Evolutionary conservation across 208 protist species (phyloP), one percentile per base, ranked within the genome.

Genomic region (Leishmania turanica): DNA sequence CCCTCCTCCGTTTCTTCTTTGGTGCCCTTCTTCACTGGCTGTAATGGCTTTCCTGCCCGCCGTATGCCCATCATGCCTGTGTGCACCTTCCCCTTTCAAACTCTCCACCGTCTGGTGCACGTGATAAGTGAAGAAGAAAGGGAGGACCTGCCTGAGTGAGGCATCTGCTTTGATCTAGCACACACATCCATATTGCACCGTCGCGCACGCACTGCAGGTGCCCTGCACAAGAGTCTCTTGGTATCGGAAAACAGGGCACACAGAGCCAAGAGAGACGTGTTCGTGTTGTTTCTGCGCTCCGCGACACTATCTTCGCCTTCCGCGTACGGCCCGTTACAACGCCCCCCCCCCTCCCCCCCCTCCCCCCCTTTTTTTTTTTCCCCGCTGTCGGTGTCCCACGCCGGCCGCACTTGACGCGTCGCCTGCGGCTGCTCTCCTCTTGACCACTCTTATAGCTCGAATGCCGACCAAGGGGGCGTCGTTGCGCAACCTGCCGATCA

Each of bases 401-500:
- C 34, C 1, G 34, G 34, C 34, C 34, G 34, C 34, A 37, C 34
- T n/a, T n/a, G n/a, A n/a, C n/a, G n/a, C n/a, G n/a, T n/a, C n/a
- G n/a, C 40, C 40, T 51, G 68, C 42, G 15, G 54, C n/a, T 24
- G 37, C 42, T 31, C 27, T 31, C 2, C 49, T 66, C 40, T 24
- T 56, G 17, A 34, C 37, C 42, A 21, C 54, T n/a, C 51, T 8
- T 24, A 49, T 79, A 37, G n/a, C 72, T 60, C 54, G 74, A 76
- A 86, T 86, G 78, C 78, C 73, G 19, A 68, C 60, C 56, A 86
- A 86, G 49, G 19, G 21, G 6, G 34, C 37, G 19, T 58, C 72
- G 31, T 21, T 64, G 31, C 40, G 27, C 47, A 54, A 66, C 64
- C 34, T 60, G 27, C 76, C 85, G 53, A 96, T 96, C 83, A 58